Base-by-base conservation (phyloP, 2,329 filamentous ascomycete genomes). In the Talaromyces sp. region DNA sequence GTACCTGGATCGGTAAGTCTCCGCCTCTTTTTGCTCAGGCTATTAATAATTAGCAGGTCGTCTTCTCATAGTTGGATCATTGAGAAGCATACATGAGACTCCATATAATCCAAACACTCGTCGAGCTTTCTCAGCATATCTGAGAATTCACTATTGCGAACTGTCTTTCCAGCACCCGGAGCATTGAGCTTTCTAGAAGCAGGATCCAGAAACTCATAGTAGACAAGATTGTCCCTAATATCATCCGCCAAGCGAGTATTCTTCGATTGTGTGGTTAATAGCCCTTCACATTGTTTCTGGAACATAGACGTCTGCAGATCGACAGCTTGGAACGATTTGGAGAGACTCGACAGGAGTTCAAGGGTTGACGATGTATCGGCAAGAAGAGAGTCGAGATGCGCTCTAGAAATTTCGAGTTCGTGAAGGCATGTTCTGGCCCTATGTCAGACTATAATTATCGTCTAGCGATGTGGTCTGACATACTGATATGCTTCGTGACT, bases 241-340 rank as follows among this genome's bases (percentile, higher is more conserved):
- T 93, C 89, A 70, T 96, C 88, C 2, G 93, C 92, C 49, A 99
- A 84, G 69, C 85, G 86, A 68, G 91, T 88, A 47, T 97, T 84
- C 27, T 91, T 88, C 71, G 85, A 87, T 79, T 98, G 93, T 72
- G 97, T 93, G 1, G 86, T 83, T 34, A 98, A 81, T 2, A 99
- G 84, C 65, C 92, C 91, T 74, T 97, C 92, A 78, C 95, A 99
- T 77, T 96, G 93, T 56, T 90, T 88, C 75, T 93, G 91, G 80
- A 99, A 98, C 15, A 91, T 89, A n/a, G 90, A 91, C 0, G 95
- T 99, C 79, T 98, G 94, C 10, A 86, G 83, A 72, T 97, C 93
- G 58, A 99, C 94, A 0, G 89, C 84, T 70, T 89, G 89, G 80
- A 99, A 99, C 5, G 93, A 94, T 71, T 89, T 87, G 15, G 93